Conservation (phyloP, 768 basidiomycete species). For the Suillus clintonianus region DNA sequence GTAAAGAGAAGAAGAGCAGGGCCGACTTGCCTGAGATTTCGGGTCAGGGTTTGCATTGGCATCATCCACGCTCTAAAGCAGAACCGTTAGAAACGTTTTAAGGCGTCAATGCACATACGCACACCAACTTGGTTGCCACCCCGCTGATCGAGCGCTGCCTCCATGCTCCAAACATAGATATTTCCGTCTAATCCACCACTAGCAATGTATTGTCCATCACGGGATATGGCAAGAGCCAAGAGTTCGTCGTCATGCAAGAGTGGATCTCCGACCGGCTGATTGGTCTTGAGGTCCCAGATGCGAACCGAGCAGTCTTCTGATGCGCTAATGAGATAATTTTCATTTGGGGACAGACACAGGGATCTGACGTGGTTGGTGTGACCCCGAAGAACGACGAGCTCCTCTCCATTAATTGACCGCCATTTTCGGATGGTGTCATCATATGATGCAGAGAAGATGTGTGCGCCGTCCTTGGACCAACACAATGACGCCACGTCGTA, state of each 20-base stretch:
- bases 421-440: neutral
- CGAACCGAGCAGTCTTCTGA: neutral
- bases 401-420: neutral
- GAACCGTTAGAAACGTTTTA: too few relatives aligned
- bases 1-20: too few relatives aligned
- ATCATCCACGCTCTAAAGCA: too few relatives aligned
- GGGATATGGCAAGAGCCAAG: slow-evolving; percentile 71
- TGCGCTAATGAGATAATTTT: neutral
- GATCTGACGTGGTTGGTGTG: neutral
- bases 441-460: neutral
- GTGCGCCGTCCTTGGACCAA: neutral
- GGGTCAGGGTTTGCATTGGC: neutral
- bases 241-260: slow-evolving; percentile 83
- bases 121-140: neutral
- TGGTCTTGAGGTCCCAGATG: neutral
- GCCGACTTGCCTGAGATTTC: neutral
- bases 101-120: too few relatives aligned
- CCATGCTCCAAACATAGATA: slow-evolving; percentile 80
- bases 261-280: slow-evolving; percentile 27
- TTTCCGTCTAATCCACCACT: slow-evolving; percentile 79
- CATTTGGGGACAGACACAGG: neutral
- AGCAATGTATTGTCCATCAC: slow-evolving; percentile 77
- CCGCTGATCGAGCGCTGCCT: slow-evolving; percentile 18
- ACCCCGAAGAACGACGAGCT: neutral
- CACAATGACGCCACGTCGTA: neutral